phyloP scores from a whole-genome alignment of 768 basidiomycete species.

The Hydnomerulius pinastri region DNA sequence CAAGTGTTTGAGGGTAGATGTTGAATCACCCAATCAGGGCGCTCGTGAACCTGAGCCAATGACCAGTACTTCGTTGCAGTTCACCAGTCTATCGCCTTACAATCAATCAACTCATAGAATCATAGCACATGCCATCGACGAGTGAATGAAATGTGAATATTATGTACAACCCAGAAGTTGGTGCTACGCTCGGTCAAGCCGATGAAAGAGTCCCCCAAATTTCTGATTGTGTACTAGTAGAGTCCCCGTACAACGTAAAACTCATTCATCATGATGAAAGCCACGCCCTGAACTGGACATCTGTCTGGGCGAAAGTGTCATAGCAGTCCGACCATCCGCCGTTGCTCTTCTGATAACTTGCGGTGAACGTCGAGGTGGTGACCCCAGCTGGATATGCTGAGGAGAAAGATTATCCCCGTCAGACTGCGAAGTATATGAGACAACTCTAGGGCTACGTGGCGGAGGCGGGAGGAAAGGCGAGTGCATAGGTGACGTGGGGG shows the following conservation, averaged over 20 bases:
- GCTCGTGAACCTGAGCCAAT: too few relatives aligned
- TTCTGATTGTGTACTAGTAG: too few relatives aligned
- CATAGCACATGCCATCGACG: too few relatives aligned
- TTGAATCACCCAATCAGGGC: too few relatives aligned
- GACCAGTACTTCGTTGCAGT: too few relatives aligned
- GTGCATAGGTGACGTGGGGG: constrained; percentile 25
- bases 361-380: constrained; percentile 42
- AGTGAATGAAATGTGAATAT: too few relatives aligned
- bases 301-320: constrained; percentile 19
- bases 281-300: constrained; percentile 7
- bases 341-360: constrained; percentile 5
- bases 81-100: too few relatives aligned
- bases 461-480: constrained; percentile 27
- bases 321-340: constrained; percentile 22
- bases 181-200: too few relatives aligned
- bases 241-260: neutral
- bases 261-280: constrained; percentile 15
- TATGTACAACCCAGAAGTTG: too few relatives aligned
- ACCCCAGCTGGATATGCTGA: constrained; percentile 40
- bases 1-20: too few relatives aligned
- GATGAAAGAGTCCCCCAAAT: too few relatives aligned
- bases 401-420: constrained; percentile 31
- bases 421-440: constrained; percentile 28
- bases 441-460: constrained; percentile 23
- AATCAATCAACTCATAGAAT: too few relatives aligned